Evolutionary conservation across 257 asterid species (phyloP), one percentile per base, ranked within the genome.

Genomic region (Solanum ahanhuiri): DNA sequence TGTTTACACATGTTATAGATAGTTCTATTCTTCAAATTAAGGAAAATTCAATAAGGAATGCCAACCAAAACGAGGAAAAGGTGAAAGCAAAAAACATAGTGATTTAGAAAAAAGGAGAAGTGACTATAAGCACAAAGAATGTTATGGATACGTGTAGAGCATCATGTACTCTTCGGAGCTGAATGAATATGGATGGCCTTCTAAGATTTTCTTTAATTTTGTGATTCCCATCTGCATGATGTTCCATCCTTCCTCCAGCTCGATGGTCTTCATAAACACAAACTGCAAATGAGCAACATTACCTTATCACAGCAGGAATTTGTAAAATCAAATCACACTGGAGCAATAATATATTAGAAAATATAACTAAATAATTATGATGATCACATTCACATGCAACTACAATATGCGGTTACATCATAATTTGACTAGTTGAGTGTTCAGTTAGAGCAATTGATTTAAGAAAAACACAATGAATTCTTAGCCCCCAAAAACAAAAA

Each of bases 141-240:
- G 43, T 12, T 79, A 30, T 89, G 92, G 94, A 92, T 91, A 91
- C 95, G 91, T 90, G 58, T 93, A 93, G 12, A 89, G 91, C 91
- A 48, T 41, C 84, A 92, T 92, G 89, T 90, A 87, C 88, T 93
- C 96, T 54, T 90, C 94, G 1, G 92, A 41, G 83, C 77, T 89
- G 79, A 93, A 91, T 1, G 87, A 23, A 17, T 88, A 88, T 4
- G 79, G 77, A 14, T 17, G 12, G 37, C 89, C 95, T 87, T 90
- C 95, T 58, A 93, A 82, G 58, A 92, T 93, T 15, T 7, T 69
- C 85, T 83, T 93, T 88, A 92, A 22, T 79, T 93, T 93, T 45
- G 84, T 45, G 84, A 93, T 85, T n/a, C 92, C 93, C 37, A 22
- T 79, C 86, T 91, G 88, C 92, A 93, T 88, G 86, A 83, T 66